Conservation (phyloP, 148 eudicot species). For the Pouteria glomerata region DNA sequence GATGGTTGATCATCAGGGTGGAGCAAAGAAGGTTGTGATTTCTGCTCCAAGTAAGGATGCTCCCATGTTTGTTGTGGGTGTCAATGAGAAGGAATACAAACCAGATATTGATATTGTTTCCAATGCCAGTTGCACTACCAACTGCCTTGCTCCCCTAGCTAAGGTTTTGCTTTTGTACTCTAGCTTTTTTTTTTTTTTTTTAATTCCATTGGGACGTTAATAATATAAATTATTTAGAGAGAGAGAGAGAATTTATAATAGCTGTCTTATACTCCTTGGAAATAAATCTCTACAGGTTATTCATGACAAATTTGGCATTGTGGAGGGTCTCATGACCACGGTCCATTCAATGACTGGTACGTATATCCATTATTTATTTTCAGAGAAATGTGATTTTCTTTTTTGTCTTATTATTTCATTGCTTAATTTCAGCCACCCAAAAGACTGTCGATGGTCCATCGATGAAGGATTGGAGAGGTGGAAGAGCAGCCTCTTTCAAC, state of each 20-base stretch:
- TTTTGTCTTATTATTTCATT: not conserved
- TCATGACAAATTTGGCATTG: constrained; percentile 48
- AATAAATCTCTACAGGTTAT: constrained; percentile 30
- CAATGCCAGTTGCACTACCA: constrained; percentile 69
- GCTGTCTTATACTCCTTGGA: not conserved
- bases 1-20: constrained; percentile 41
- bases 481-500: constrained; percentile 66
- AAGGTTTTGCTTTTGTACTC: too few relatives aligned
- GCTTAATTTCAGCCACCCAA: constrained; percentile 55
- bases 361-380: not conserved
- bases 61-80: constrained; percentile 65
- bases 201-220: not conserved
- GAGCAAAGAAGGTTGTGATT: constrained; percentile 67
- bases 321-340: too few relatives aligned
- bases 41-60: constrained; percentile 61
- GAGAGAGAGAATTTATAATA: not conserved
- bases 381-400: not conserved
- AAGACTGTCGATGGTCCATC: constrained; percentile 71
- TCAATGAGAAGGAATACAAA: constrained; percentile 51
- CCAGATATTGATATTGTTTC: constrained; percentile 47
- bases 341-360: constrained; percentile 52
- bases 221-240: not conserved
- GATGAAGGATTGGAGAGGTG: constrained; percentile 70
- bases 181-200: constrained; percentile 12
- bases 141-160: too few relatives aligned